Evolutionary conservation across 2,329 filamentous ascomycete species (phyloP).

Genomic region (Chalara sp.): DNA sequence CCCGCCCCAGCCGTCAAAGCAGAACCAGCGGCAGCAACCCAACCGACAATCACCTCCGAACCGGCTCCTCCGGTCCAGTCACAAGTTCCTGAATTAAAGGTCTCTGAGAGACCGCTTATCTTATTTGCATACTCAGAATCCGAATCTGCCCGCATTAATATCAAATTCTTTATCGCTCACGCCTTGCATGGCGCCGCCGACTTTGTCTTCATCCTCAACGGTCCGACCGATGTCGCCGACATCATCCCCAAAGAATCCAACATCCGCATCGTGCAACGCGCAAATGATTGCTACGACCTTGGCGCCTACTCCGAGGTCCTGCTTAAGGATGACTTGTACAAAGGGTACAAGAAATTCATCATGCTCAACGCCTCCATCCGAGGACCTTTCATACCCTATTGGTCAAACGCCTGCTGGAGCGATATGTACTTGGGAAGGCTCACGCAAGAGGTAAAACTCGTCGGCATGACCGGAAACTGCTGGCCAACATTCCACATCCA

Average conservation of each 20-base stretch:
- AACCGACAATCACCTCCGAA: neutral
- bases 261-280: constrained; percentile 16
- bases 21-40: neutral
- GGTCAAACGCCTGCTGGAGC: constrained; percentile 21
- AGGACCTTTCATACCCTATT: constrained; percentile 23
- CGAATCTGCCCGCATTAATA: constrained; percentile 16
- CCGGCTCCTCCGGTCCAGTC: neutral
- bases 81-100: neutral
- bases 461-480: constrained; percentile 25
- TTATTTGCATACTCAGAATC: constrained; percentile 25
- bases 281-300: constrained; percentile 24
- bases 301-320: constrained; percentile 22
- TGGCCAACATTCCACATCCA: constrained; percentile 20
- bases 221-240: constrained; percentile 11
- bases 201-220: constrained; percentile 25
- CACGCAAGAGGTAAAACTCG: constrained; percentile 21
- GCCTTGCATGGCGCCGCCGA: constrained; percentile 22
- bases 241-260: constrained; percentile 16
- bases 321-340: constrained; percentile 17
- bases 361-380: constrained; percentile 24
- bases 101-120: constrained; percentile 16
- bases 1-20: neutral
- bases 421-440: constrained; percentile 19
- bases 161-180: constrained; percentile 23
- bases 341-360: constrained; percentile 21